A percentile compares a stretch with the other conserved stretches of the same genome.
Evolutionary conservation across 768 basidiomycete genomes (phyloP).

Genomic region (Leucogyrophana mollusca): DNA sequence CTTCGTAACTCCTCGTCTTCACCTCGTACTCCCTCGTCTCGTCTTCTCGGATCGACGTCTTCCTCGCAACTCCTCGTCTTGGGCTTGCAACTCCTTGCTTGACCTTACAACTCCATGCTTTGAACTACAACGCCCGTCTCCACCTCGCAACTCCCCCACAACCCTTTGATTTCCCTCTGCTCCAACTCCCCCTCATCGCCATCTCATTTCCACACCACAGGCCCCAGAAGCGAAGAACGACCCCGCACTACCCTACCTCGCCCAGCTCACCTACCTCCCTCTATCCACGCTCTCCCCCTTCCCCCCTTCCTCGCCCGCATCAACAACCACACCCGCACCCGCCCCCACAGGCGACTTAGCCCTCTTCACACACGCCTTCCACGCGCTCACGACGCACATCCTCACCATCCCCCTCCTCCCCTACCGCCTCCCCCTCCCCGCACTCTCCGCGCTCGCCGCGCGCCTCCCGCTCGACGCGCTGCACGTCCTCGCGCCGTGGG

Average conservation of each 20-base stretch:
- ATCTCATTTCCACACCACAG: slow-evolving; percentile 31
- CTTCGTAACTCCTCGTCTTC: too few species aligned
- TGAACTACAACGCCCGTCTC: too few species aligned
- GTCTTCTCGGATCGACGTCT: not conserved
- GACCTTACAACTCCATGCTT: too few species aligned
- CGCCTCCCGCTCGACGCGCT: slow-evolving; percentile 55
- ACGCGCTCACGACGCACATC: slow-evolving; percentile 49
- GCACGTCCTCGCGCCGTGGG: slow-evolving; percentile 28
- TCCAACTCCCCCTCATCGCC: too few species aligned
- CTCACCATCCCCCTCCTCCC: slow-evolving; percentile 78
- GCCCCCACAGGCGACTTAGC: too few species aligned
- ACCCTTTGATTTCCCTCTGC: too few species aligned
- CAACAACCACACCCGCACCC: slow-evolving; percentile 22
- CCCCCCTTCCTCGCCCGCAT: slow-evolving; percentile 34
- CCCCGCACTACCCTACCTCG: slow-evolving; percentile 25
- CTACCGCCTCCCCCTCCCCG: slow-evolving; percentile 62
- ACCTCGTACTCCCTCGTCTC: too few species aligned
- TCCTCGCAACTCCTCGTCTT: too few species aligned
- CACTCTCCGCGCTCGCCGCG: slow-evolving; percentile 64
- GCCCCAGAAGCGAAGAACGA: slow-evolving; percentile 53
- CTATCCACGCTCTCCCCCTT: slow-evolving; percentile 8
- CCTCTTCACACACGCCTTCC: slow-evolving; percentile 29
- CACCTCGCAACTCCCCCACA: too few species aligned
- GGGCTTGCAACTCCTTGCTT: too few species aligned
- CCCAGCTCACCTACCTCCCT: slow-evolving; percentile 25